Evolutionary conservation across 305 asterid species (phyloP), one percentile per base, ranked within the genome.

Genomic region (Plantago lanceolata): DNA sequence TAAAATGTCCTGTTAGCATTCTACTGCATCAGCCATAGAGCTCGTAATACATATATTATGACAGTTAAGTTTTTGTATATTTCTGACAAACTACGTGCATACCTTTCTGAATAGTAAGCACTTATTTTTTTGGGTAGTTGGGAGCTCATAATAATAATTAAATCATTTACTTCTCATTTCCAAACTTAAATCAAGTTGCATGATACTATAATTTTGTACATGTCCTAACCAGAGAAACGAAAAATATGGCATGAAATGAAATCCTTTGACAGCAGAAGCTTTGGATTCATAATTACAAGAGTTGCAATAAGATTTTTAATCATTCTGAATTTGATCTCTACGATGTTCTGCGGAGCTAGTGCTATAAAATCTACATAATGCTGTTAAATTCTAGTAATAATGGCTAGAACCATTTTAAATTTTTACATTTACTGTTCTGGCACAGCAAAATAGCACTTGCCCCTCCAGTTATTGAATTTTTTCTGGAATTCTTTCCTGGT

Each of bases 321-420:
- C 48, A 48, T 61, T 67, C 49, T 72, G 69, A 57, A 57, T 43
- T 21, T 17, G 14, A 59, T 31, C 59, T 59, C 51, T 14, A 51
- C 45, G 14, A 48, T 40, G 16, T 19, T 12, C 19, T 52, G 2
- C 19, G 31, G n/a, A 53, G 33, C 35, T 53, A 20, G 18, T 8
- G 35, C 24, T 52, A 49, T 49, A 54, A 54, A 4, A 26, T 7
- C 19, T 3, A 35, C 31, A 15, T 5, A 31, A 54, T 9, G 3
- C 40, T 26, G 59, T 54, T 15, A 29, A 35, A n/a, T 56, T 7
- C 9, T 6, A 13, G 5, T 16, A 56, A 28, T 56, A n/a, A 55
- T 28, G 60, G 11, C 60, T 28, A 28, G 18, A 13, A 55, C 31
- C 45, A 4, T 19, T 53, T 53, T 19, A 1, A 15, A 4, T 19